Evolutionary conservation across 257 asterid species (phyloP).

Genomic region (Fraxinus pennsylvanica): DNA sequence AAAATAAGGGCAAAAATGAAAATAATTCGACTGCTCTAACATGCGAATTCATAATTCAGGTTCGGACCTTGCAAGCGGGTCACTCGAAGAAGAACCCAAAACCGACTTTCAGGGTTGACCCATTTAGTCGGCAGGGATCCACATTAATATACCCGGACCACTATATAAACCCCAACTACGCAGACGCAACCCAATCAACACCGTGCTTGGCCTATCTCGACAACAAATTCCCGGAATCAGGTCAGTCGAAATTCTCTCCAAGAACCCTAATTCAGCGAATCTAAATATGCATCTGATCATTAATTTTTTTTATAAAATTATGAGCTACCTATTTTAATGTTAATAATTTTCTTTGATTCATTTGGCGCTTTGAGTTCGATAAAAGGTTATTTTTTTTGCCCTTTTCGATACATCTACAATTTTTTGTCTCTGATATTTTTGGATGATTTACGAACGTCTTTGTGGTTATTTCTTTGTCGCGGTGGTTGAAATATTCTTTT

Average conservation of each 20-base stretch:
- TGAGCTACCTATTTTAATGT: not conserved
- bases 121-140: conserved; percentile 18
- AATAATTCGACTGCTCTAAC: too few relatives aligned
- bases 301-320: not conserved
- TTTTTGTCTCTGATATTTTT: not conserved
- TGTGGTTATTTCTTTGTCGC: not conserved
- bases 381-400: not conserved
- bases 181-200: not conserved
- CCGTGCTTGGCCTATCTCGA: conserved; percentile 2
- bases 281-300: not conserved
- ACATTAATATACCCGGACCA: not conserved
- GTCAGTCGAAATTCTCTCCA: conserved; percentile 9
- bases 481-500: not conserved
- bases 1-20: too few relatives aligned
- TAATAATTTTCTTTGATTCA: not conserved
- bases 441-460: not conserved
- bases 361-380: not conserved
- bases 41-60: not conserved
- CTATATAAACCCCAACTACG: not conserved
- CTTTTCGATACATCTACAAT: not conserved
- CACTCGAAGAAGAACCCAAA: not conserved
- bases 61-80: not conserved
- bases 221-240: conserved; percentile 16
- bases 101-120: not conserved
- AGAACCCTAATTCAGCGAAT: conserved; percentile 20